phyloP scores from a whole-genome alignment of 2,329 filamentous ascomycete species.

The Diplodia mutila region DNA sequence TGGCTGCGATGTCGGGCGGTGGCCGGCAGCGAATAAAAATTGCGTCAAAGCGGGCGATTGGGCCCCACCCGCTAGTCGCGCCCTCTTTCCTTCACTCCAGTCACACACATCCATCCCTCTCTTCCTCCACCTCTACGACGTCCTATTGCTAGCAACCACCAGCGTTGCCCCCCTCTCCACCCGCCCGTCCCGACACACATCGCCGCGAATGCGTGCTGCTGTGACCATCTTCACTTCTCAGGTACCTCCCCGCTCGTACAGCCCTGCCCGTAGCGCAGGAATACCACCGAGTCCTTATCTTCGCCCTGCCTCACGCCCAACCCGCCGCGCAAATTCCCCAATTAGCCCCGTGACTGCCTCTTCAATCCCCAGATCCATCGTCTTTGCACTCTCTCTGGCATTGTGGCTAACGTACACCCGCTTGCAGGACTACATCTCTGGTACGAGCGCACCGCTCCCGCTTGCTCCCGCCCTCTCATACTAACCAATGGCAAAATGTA shows the following conservation, averaged over 20 bases:
- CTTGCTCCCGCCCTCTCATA: constrained; percentile 21
- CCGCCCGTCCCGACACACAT: constrained; percentile 13
- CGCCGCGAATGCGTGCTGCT: constrained; percentile 51
- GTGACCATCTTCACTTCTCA: constrained; percentile 58
- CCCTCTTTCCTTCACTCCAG: neutral
- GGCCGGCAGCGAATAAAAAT: neutral
- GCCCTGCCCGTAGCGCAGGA: neutral
- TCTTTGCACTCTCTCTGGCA: constrained; percentile 24
- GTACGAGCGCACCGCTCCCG: constrained; percentile 43
- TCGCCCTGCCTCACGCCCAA: constrained; percentile 18
- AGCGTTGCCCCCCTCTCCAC: constrained; percentile 14
- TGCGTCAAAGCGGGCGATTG: neutral
- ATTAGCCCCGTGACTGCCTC: neutral
- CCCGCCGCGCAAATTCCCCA: neutral
- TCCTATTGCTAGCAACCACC: constrained; percentile 3
- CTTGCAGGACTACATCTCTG: constrained; percentile 66
- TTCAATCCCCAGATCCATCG: neutral
- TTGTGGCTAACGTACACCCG: constrained; percentile 40
- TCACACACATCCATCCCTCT: constrained; percentile 7
- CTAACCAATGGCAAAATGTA: constrained; percentile 38
- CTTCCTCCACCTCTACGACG: neutral
- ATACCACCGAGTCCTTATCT: constrained; percentile 22
- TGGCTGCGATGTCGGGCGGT: constrained; percentile 9
- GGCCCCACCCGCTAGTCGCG: constrained; percentile 7
- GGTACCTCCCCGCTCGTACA: constrained; percentile 45